A percentile compares a stretch with the other conserved stretches of the same genome.
phyloP scores from a whole-genome alignment of 306 rosid species.

The Fagus crenata region DNA sequence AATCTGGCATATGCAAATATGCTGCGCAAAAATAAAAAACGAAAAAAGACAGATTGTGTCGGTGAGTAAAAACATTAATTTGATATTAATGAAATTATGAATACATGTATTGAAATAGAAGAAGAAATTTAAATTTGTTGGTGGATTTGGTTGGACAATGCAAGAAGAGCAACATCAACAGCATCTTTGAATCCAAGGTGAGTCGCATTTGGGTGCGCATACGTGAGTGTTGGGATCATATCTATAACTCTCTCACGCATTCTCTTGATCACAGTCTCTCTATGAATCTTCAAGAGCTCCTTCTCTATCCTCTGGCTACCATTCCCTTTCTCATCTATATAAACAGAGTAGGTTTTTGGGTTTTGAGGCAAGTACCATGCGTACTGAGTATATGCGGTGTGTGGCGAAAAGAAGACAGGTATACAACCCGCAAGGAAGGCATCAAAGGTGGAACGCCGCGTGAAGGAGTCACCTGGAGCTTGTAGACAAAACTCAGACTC shows the following conservation, averaged over 20 bases:
- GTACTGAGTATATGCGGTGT: conserved; percentile 77
- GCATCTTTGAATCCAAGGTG: conserved; percentile 49
- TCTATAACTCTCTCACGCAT: conserved; percentile 49
- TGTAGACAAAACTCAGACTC: conserved; percentile 60
- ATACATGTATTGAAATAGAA: too few relatives aligned
- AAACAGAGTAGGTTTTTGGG: conserved; percentile 43
- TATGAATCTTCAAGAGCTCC: conserved; percentile 39
- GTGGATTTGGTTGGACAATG: conserved; percentile 11
- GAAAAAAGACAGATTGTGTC: too few relatives aligned
- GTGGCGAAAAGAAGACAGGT: conserved; percentile 69
- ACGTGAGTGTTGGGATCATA: conserved; percentile 52
- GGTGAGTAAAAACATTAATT: too few relatives aligned
- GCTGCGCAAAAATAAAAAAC: too few relatives aligned
- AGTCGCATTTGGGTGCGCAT: conserved; percentile 54
- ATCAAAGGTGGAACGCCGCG: conserved; percentile 32
- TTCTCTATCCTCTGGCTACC: conserved; percentile 47
- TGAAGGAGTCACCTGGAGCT: conserved; percentile 73
- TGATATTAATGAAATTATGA: too few relatives aligned
- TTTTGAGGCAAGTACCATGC: conserved; percentile 53
- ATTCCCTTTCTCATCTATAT: conserved; percentile 34
- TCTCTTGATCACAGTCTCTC: conserved; percentile 38
- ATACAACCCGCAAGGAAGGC: conserved; percentile 62
- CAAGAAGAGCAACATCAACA: conserved; percentile 52
- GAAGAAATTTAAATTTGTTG: too few relatives aligned
- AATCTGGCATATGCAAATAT: too few relatives aligned